Conservation (phyloP, 164 flowering plant species). For the Berberis vulgaris region DNA sequence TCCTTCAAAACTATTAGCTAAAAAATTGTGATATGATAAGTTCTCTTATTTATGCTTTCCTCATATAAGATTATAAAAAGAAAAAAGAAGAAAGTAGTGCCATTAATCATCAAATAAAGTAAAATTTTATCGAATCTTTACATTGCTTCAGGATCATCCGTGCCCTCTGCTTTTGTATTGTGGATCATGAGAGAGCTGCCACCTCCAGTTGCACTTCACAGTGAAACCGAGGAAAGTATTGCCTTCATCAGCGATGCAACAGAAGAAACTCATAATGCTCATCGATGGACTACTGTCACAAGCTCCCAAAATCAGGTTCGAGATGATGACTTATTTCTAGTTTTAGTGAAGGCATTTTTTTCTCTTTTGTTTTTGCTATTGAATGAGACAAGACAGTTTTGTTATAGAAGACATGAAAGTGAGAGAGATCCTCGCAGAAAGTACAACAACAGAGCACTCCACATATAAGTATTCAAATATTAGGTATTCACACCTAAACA, state of each 20-base stretch:
- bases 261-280: conserved; percentile 28
- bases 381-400: too few species aligned
- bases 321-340: background rate
- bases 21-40: background rate
- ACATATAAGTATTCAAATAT: too few species aligned
- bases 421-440: too few species aligned
- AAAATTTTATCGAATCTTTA: background rate
- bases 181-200: conserved; percentile 92
- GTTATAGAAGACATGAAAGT: too few species aligned
- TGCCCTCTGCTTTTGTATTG: conserved; percentile 69
- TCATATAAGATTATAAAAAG: too few species aligned
- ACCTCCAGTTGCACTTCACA: conserved; percentile 24
- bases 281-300: conserved; percentile 56
- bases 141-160: conserved; percentile 59
- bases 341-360: too few species aligned
- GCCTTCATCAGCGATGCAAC: conserved; percentile 41
- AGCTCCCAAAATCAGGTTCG: conserved; percentile 70
- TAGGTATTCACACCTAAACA: too few species aligned
- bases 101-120: too few species aligned
- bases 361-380: too few species aligned
- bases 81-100: too few species aligned
- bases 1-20: background rate
- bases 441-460: too few species aligned
- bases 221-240: conserved; percentile 35
- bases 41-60: background rate